phyloP scores from a whole-genome alignment of 768 basidiomycete genomes.

The Naganishia antarctica region DNA sequence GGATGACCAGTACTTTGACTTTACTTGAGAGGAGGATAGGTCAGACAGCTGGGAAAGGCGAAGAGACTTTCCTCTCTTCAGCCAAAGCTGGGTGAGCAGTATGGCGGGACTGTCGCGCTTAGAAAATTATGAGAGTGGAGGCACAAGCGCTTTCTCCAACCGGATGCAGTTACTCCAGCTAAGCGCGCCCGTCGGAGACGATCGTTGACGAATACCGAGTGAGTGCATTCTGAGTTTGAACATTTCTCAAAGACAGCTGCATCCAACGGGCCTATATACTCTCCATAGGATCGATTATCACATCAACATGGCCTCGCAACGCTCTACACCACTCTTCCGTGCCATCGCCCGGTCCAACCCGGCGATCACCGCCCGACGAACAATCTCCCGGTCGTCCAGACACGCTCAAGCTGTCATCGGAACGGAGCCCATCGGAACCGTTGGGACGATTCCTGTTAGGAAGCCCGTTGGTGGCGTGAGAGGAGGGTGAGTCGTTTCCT shows the following conservation, averaged over 20 bases:
- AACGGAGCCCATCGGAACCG: conserved; percentile 30
- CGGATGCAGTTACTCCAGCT: not conserved
- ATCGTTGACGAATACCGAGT: not conserved
- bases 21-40: not conserved
- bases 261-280: no score
- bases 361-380: not conserved
- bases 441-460: conserved; percentile 33
- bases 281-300: no score
- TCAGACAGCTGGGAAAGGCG: not conserved
- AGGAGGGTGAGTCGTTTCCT: conserved; percentile 35
- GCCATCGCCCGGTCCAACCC: conserved; percentile 3
- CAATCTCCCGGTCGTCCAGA: not conserved
- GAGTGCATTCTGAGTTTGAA: no score
- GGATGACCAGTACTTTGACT: conserved; percentile 21
- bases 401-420: conserved; percentile 12
- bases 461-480: conserved; percentile 38
- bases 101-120: conserved; percentile 2
- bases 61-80: not conserved
- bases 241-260: no score
- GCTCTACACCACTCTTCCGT: conserved; percentile 1
- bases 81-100: conserved; percentile 1
- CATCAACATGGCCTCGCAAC: conserved; percentile 7
- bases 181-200: conserved; percentile 5
- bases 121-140: conserved; percentile 19
- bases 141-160: conserved; percentile 5